Evolutionary conservation across 208 protist genomes (phyloP).

Genomic region (Trypanosomatidae sp.): DNA sequence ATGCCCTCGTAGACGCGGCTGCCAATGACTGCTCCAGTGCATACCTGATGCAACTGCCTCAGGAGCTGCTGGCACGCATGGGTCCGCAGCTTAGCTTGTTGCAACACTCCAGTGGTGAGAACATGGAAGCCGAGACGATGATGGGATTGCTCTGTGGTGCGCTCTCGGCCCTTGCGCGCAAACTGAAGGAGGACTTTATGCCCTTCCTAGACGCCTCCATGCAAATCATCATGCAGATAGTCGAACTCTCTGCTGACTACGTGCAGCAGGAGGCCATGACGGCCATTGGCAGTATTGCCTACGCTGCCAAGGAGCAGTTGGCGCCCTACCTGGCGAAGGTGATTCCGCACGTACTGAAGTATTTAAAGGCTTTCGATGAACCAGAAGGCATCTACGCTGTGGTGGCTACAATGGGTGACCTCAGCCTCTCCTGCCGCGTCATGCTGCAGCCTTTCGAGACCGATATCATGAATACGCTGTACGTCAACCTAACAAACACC

Average conservation of each 20-base stretch:
- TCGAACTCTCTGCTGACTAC: slow-evolving; percentile 54
- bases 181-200: slow-evolving; percentile 53
- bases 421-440: slow-evolving; percentile 81
- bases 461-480: slow-evolving; percentile 83
- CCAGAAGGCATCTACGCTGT: slow-evolving; percentile 79
- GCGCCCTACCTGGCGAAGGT: slow-evolving; percentile 82
- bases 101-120: slow-evolving; percentile 20
- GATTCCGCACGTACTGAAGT: slow-evolving; percentile 80
- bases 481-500: slow-evolving; percentile 69
- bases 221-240: slow-evolving; percentile 52
- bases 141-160: slow-evolving; percentile 87
- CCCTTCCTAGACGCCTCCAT: slow-evolving; percentile 55
- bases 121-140: slow-evolving; percentile 66
- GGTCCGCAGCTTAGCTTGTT: slow-evolving; percentile 33
- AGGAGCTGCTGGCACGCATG: slow-evolving; percentile 71
- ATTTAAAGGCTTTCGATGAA: slow-evolving; percentile 80
- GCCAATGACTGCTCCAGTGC: slow-evolving; percentile 61
- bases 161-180: slow-evolving; percentile 73
- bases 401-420: slow-evolving; percentile 94
- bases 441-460: slow-evolving; percentile 74
- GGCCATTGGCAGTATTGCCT: slow-evolving; percentile 91
- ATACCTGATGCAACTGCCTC: slow-evolving; percentile 68
- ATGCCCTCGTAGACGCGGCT: slow-evolving; percentile 87
- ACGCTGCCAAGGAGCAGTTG: slow-evolving; percentile 77
- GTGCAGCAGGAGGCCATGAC: slow-evolving; percentile 95